A percentile compares a stretch with the other conserved stretches of the same genome.
phyloP scores from a whole-genome alignment of 257 asterid genomes.

The Fraxinus excelsior region DNA sequence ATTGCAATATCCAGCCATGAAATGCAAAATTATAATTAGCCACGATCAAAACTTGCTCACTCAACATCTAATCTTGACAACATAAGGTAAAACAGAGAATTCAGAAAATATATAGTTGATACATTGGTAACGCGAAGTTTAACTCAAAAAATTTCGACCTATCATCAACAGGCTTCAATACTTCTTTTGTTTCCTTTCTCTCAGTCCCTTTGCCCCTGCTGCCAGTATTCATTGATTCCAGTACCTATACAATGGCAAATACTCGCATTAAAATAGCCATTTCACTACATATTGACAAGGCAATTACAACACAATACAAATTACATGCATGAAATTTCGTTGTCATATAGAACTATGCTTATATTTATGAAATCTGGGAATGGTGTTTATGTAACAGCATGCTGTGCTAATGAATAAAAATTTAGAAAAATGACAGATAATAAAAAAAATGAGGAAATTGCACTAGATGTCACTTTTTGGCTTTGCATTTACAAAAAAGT shows the following conservation, averaged over 20 bases:
- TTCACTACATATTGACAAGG: constrained; percentile 23
- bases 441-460: no score
- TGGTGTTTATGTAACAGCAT: background rate
- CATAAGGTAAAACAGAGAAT: constrained; percentile 3
- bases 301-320: background rate
- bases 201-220: constrained; percentile 60
- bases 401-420: background rate
- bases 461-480: no score
- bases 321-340: background rate
- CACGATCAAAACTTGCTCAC: background rate
- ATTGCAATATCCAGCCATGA: constrained; percentile 21
- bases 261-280: background rate
- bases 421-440: background rate
- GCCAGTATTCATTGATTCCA: constrained; percentile 57
- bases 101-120: background rate
- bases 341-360: background rate
- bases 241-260: background rate
- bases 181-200: constrained; percentile 71
- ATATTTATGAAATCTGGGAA: background rate
- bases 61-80: background rate
- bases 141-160: constrained; percentile 38
- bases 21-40: background rate
- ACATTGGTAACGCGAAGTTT: background rate
- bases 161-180: constrained; percentile 78
- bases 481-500: no score